Conservation (phyloP, 2,329 filamentous ascomycete species). For the Pseudocercospora pini-densiflorae region DNA sequence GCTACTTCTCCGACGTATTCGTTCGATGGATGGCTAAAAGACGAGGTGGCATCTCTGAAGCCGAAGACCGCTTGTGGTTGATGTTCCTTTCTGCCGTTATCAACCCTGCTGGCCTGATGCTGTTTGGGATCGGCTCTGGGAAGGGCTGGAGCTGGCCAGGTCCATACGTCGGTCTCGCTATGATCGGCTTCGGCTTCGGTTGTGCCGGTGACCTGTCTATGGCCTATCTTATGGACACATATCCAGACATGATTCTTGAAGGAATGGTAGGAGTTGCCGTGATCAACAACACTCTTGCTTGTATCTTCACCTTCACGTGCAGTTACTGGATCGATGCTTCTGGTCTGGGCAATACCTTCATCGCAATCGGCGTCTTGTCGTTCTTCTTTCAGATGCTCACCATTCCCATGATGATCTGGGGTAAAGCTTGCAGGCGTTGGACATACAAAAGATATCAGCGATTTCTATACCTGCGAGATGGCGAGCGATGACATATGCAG, state of each 20-base stretch:
- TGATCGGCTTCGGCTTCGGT: constrained; percentile 65
- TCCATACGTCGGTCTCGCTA: constrained; percentile 60
- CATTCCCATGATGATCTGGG: constrained; percentile 60
- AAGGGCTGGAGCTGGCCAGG: constrained; percentile 58
- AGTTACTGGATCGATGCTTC: constrained; percentile 54
- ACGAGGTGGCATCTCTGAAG: constrained; percentile 60
- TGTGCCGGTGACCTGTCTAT: constrained; percentile 59
- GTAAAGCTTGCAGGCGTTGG: constrained; percentile 55
- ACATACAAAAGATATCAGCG: constrained; percentile 43
- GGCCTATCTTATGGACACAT: constrained; percentile 61
- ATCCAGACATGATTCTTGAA: constrained; percentile 62
- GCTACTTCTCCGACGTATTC: constrained; percentile 61
- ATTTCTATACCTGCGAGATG: constrained; percentile 34
- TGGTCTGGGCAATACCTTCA: constrained; percentile 54
- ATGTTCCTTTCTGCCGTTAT: constrained; percentile 56
- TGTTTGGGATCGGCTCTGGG: constrained; percentile 59
- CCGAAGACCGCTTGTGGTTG: constrained; percentile 59
- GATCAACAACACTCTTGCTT: constrained; percentile 61
- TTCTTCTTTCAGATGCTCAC: constrained; percentile 58
- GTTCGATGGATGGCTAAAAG: constrained; percentile 60
- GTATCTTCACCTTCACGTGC: constrained; percentile 57
- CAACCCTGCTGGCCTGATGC: constrained; percentile 57
- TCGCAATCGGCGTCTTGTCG: constrained; percentile 57
- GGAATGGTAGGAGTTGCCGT: constrained; percentile 64
- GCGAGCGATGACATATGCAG: constrained; percentile 21